Base-by-base conservation (phyloP, 176 grass and related monocot genomes). In the Oryza brachyantha region DNA sequence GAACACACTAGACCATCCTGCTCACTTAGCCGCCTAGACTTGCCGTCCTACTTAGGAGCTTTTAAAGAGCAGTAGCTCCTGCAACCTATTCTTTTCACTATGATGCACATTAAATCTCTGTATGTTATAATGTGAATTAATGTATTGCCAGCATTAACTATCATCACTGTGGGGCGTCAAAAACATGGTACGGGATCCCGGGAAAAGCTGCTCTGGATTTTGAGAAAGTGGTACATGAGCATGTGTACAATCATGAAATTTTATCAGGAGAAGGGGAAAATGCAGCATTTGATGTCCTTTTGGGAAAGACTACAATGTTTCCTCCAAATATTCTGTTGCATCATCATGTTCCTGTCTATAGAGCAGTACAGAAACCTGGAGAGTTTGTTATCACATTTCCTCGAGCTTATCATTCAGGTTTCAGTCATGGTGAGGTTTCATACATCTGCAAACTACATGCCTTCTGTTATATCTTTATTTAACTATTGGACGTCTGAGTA, bases 291-390 rank as follows among this genome's bases (percentile, higher is more conserved):
- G 89, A 98, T 84, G 39, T 98, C 73, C 89, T 98, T 86, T 84
- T 98, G 72, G 92, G 87, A 19, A 98, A 98, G 80, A 98, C 95
- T 40, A 98, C 95, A 74, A 98, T 98, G 70, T 98, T 98, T 66
- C 95, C 95, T 66, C 95, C 95, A 80, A 98, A 90, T 85, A 83
- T 98, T 88, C 74, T 98, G 27, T 42, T 98, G 45, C 80, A 83
- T 68, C 87, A 88, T 70, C 42, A 72, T 64, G 83, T 98, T 87
- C 95, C 92, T 66, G 92, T 98, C 77, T 98, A 93, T 63, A 95
- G 83, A 88, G 92, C 96, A 46, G 60, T 91, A 54, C 96, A 99
- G 38, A 94, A 88, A 85, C 92, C 96, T 74, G 96, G 96, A 82
- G 96, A 99, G 36, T 99, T 93, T 58, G 88, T 99, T 52, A 70